Evolutionary conservation across 192 early-diverging fungal species (phyloP).

Genomic region (Dispira simplex): DNA sequence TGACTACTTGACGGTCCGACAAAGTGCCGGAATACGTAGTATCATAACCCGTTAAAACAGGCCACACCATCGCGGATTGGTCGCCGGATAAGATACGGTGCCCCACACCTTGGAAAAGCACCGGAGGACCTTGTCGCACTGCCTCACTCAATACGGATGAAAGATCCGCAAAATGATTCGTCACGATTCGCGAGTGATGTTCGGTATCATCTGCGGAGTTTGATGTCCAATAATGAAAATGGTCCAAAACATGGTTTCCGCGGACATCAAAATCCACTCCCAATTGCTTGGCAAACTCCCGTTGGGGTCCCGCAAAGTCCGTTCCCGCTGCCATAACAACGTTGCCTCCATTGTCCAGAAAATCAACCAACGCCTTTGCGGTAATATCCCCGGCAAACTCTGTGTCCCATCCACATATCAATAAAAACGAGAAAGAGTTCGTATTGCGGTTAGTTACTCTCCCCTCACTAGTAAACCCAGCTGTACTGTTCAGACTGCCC

Average conservation of each 20-base stretch:
- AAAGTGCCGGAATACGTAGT: conserved; percentile 52
- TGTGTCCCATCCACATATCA: conserved; percentile 3
- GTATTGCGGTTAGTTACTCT: too few relatives aligned
- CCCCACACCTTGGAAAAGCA: conserved; percentile 55
- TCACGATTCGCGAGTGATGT: conserved; percentile 40
- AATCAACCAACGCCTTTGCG: conserved; percentile 53
- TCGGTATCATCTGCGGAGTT: conserved; percentile 18
- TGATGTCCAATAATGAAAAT: conserved; percentile 30
- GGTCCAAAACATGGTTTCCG: conserved; percentile 55
- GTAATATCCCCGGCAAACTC: conserved; percentile 32
- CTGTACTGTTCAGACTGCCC: too few relatives aligned
- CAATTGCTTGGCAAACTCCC: conserved; percentile 81
- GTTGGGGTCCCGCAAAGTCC: conserved; percentile 44
- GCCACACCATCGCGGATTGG: conserved; percentile 37
- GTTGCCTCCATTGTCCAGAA: conserved; percentile 85
- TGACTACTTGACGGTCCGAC: conserved; percentile 22
- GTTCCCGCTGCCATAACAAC: conserved; percentile 55
- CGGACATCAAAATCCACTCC: conserved; percentile 70
- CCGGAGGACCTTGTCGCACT: conserved; percentile 18
- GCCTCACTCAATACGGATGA: conserved; percentile 23
- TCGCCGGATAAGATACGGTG: conserved; percentile 48
- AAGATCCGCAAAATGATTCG: conserved; percentile 25
- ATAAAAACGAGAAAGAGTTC: conserved; percentile 20
- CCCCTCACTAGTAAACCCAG: conserved; percentile 12
- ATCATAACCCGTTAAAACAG: conserved; percentile 35